Evolutionary conservation across 2,329 filamentous ascomycete genomes (phyloP).

Genomic region (Colletotrichum kahawae): DNA sequence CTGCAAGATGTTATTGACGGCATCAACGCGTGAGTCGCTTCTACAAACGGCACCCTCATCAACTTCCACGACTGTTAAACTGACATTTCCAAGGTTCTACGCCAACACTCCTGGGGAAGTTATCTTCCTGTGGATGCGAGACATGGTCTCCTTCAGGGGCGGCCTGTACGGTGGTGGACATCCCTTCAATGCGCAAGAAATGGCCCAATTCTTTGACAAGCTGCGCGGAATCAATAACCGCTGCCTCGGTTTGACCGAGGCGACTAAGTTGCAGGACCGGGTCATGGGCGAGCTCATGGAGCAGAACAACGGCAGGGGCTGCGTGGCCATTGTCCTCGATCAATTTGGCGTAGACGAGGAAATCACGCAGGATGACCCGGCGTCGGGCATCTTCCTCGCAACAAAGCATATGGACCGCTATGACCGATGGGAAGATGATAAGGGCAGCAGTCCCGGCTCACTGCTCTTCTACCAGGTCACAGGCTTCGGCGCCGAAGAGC

Average conservation of each 20-base stretch:
- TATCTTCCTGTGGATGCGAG: neutral
- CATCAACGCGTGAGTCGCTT: neutral
- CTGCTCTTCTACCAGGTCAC: neutral
- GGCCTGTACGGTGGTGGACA: constrained; percentile 2
- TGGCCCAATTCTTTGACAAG: constrained; percentile 45
- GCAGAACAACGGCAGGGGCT: constrained; percentile 34
- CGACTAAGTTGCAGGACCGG: constrained; percentile 23
- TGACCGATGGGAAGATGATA: neutral
- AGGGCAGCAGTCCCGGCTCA: accelerated
- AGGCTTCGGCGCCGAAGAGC: neutral
- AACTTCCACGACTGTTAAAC: accelerated
- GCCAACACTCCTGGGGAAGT: neutral
- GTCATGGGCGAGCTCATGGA: constrained; percentile 34
- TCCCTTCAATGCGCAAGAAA: constrained; percentile 38
- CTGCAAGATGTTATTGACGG: neutral
- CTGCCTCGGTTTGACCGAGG: constrained; percentile 30
- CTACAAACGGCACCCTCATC: accelerated
- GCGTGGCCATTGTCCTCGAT: constrained; percentile 36
- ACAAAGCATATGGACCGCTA: neutral
- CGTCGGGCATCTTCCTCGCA: constrained; percentile 31
- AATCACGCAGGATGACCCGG: neutral
- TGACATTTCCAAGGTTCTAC: neutral
- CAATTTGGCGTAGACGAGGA: constrained; percentile 22
- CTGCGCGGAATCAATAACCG: constrained; percentile 47
- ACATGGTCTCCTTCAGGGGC: neutral